Percentiles rank a stretch among this genome's conserved stretches.
These are phyloP conservation scores for Reticulascus tulasneorum DNA, from an alignment of 2,329 filamentous ascomycete genomes.

Conservation along the genomic window DNA sequence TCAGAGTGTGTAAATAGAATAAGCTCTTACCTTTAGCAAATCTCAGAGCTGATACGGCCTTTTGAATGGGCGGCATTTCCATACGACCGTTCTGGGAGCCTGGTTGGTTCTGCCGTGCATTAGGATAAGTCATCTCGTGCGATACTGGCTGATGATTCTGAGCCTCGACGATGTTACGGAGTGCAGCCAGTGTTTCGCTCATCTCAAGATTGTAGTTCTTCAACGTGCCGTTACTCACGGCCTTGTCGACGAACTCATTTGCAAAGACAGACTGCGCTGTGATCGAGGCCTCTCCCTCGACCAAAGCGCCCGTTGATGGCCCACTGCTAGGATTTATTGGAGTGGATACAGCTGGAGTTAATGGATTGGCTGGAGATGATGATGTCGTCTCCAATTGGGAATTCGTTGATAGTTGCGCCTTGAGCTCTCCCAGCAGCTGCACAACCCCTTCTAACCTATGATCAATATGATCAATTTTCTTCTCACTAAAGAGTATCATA, in stretches of 20 bases:
- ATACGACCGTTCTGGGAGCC: too few species aligned
- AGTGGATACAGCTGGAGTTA: constrained; percentile 8
- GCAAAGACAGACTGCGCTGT: constrained; percentile 43
- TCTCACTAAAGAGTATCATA: constrained; percentile 21
- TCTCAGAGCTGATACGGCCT: neutral
- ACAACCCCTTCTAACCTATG: constrained; percentile 29
- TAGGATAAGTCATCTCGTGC: constrained; percentile 21
- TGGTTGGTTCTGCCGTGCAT: too few species aligned
- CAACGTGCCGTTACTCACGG: constrained; percentile 23
- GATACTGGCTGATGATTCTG: constrained; percentile 21
- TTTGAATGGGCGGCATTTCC: constrained; percentile 14
- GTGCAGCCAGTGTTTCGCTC: constrained; percentile 29
- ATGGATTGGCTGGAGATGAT: neutral
- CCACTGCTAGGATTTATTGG: constrained; percentile 14
- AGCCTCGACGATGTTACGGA: constrained; percentile 24
- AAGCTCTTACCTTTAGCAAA: too few species aligned
- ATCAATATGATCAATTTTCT: constrained; percentile 34
- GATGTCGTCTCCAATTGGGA: neutral
- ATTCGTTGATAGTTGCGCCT: constrained; percentile 17
- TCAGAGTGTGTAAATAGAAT: too few species aligned
- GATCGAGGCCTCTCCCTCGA: constrained; percentile 42
- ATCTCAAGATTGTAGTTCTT: constrained; percentile 25
- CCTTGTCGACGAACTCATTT: constrained; percentile 38
- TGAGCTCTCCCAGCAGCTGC: constrained; percentile 28
- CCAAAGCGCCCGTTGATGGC: constrained; percentile 23